phyloP scores from a whole-genome alignment of 2,329 filamentous ascomycete genomes.

The Colletotrichum sp. region DNA sequence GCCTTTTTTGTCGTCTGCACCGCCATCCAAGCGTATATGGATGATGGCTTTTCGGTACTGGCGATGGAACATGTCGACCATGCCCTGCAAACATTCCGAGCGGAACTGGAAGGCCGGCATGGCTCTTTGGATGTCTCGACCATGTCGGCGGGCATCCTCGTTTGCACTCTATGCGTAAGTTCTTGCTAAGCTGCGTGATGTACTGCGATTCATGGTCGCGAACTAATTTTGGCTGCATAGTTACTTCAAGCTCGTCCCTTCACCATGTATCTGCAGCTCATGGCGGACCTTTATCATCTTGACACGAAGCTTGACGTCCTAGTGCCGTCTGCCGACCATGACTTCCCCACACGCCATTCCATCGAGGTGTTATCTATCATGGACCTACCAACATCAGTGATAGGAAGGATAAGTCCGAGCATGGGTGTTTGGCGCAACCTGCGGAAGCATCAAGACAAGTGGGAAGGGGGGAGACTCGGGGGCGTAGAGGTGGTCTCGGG shows the following conservation, averaged over 20 bases:
- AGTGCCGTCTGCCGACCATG: background rate
- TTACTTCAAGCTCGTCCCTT: conserved; percentile 12
- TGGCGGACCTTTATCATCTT: conserved; percentile 14
- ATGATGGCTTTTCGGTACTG: conserved; percentile 13
- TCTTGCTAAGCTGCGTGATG: background rate
- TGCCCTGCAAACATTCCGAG: conserved; percentile 19
- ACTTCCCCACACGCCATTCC: background rate
- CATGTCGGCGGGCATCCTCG: conserved; percentile 10
- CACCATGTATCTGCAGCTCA: conserved; percentile 19
- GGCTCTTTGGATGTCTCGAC: conserved; percentile 9
- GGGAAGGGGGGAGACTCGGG: background rate
- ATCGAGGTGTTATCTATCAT: conserved; percentile 23
- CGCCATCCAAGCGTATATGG: conserved; percentile 17
- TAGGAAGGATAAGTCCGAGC: conserved; percentile 11
- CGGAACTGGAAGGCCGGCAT: conserved; percentile 14
- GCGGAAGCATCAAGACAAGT: conserved; percentile 12
- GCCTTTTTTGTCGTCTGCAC: conserved; percentile 14
- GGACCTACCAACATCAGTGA: conserved; percentile 19
- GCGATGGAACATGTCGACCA: conserved; percentile 19
- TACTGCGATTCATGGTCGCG: background rate
- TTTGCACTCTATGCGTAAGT: conserved; percentile 19
- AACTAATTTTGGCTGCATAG: background rate
- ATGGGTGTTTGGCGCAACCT: conserved; percentile 20
- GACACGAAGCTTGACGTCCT: background rate
- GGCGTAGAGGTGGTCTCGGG: conserved; percentile 34